These are phyloP conservation scores for Pseudocercospora pini-densiflorae DNA, from an alignment of 2,329 filamentous ascomycete genomes.

Conservation along the genomic window DNA sequence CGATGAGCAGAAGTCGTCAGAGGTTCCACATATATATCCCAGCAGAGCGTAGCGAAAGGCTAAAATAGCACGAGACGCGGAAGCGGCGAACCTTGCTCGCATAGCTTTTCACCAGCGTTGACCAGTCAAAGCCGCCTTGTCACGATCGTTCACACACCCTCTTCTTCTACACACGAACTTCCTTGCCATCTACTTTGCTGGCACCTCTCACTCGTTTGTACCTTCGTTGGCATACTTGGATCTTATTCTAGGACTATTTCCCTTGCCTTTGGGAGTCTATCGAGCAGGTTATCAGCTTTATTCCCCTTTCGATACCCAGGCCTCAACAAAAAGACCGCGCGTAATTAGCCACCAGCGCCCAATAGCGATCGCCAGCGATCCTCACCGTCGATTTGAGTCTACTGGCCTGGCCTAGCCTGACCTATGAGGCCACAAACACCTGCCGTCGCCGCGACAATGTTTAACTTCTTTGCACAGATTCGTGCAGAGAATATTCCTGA, in stretches of 20 bases:
- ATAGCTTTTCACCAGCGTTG: not conserved
- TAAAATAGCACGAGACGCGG: slow-evolving; percentile 7
- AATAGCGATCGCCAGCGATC: slow-evolving; percentile 1
- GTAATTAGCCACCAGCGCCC: not conserved
- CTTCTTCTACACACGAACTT: not conserved
- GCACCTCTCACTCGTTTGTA: slow-evolving; percentile 3
- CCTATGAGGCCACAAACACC: slow-evolving; percentile 15
- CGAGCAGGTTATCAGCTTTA: not conserved
- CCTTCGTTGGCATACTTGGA: not conserved
- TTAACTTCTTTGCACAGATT: slow-evolving; percentile 37
- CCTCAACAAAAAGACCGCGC: slow-evolving; percentile 7
- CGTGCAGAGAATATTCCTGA: slow-evolving; percentile 36
- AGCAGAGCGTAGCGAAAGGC: slow-evolving; percentile 1
- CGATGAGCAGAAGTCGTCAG: slow-evolving; percentile 5
- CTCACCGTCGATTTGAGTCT: not conserved
- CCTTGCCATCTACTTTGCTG: not conserved
- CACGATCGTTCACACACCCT: not conserved
- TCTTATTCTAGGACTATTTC: not conserved
- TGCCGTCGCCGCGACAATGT: slow-evolving; percentile 29
- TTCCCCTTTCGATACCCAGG: not conserved
- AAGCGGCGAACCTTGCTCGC: not conserved
- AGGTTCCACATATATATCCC: not conserved
- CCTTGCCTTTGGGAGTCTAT: not conserved
- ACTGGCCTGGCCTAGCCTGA: not conserved
- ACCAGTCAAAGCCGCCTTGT: slow-evolving; percentile 1